phyloP scores from a whole-genome alignment of 495 filamentous ascomycete species.

The Xylaria scruposa region DNA sequence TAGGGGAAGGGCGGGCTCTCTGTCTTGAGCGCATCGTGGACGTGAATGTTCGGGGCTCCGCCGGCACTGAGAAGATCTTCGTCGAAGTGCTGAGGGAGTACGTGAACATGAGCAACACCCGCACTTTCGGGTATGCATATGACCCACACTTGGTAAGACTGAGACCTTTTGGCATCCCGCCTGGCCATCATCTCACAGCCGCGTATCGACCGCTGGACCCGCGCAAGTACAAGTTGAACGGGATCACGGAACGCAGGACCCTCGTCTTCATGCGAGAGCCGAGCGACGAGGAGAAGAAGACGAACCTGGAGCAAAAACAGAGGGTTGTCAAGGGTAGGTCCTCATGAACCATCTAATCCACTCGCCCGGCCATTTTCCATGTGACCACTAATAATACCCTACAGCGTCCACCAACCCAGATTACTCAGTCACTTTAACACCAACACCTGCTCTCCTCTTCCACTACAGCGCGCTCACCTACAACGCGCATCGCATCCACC shows the following conservation, averaged over 20 bases:
- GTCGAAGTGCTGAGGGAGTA: constrained; percentile 51
- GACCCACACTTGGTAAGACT: neutral
- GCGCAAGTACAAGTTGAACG: neutral
- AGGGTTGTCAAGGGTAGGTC: constrained; percentile 33
- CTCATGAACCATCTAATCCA: neutral
- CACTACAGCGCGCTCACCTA: constrained; percentile 85
- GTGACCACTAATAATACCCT: constrained; percentile 9
- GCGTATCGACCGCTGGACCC: neutral
- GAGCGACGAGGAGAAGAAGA: constrained; percentile 20
- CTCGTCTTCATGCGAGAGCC: constrained; percentile 49
- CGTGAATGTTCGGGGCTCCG: constrained; percentile 46
- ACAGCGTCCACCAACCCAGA: constrained; percentile 49
- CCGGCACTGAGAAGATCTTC: constrained; percentile 49
- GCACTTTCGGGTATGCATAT: neutral
- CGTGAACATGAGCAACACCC: neutral
- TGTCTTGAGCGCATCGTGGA: constrained; percentile 72
- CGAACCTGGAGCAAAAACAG: constrained; percentile 10
- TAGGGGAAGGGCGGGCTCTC: constrained; percentile 60
- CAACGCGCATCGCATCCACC: constrained; percentile 86
- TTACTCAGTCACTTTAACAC: constrained; percentile 66
- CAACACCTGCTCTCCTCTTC: constrained; percentile 73
- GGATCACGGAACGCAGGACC: constrained; percentile 45
- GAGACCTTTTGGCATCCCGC: neutral
- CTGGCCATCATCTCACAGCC: neutral
- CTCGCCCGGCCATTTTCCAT: neutral